phyloP scores from a whole-genome alignment of 1,139 yeast genomes.

The Candida sanyaensis region DNA sequence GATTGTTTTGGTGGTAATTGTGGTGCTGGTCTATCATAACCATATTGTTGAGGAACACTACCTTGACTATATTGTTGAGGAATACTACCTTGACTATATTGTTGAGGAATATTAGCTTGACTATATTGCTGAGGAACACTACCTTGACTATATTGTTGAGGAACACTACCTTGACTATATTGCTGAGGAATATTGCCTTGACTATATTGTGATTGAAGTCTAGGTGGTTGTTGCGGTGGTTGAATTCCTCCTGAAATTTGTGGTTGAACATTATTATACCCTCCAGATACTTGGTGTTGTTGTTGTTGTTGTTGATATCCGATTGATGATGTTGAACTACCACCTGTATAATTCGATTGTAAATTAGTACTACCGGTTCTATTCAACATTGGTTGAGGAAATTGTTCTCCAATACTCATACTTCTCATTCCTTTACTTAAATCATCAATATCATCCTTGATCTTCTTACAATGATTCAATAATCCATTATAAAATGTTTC shows the following conservation, averaged over 20 bases:
- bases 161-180: background rate
- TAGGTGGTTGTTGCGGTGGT: background rate
- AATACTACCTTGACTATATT: background rate
- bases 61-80: background rate
- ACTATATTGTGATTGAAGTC: too few relatives aligned
- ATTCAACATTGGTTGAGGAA: slow-evolving; percentile 7
- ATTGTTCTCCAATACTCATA: slow-evolving; percentile 3
- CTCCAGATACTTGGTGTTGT: background rate
- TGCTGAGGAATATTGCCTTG: too few relatives aligned
- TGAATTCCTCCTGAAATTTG: background rate
- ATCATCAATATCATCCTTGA: slow-evolving; percentile 3
- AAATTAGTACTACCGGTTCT: slow-evolving; percentile 1
- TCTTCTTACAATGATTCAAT: slow-evolving; percentile 24
- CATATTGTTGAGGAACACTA: background rate
- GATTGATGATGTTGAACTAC: background rate
- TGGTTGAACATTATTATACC: background rate
- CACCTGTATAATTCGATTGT: slow-evolving; percentile 4
- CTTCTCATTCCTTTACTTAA: slow-evolving; percentile 4
- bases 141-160: background rate
- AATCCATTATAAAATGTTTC: slow-evolving; percentile 62
- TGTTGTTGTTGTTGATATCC: slow-evolving; percentile 1
- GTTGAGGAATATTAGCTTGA: background rate
- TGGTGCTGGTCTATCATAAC: slow-evolving; percentile 16
- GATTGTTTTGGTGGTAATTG: slow-evolving; percentile 24
- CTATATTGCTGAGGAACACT: background rate